A percentile compares a stretch with the other conserved stretches of the same genome.
Conservation (phyloP, 2,329 filamentous ascomycete genomes). For the Chaetomiaceae sp. region DNA sequence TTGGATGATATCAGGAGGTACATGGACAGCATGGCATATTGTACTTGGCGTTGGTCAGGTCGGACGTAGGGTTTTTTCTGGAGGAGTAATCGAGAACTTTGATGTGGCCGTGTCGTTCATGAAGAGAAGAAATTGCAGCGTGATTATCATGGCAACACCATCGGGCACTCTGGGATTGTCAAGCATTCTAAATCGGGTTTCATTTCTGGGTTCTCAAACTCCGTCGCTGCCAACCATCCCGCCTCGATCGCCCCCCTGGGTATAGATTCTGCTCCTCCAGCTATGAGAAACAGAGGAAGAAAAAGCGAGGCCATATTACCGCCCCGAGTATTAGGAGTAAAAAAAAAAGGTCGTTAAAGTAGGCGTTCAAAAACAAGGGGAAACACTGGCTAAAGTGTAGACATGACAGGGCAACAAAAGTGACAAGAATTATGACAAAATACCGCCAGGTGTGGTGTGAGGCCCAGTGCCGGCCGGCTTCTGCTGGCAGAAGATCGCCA, state of each 20-base stretch:
- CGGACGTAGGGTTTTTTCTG: too few relatives aligned
- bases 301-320: neutral
- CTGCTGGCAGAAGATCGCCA: neutral
- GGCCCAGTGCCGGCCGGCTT: too few relatives aligned
- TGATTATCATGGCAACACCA: too few relatives aligned
- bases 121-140: too few relatives aligned
- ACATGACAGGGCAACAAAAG: neutral
- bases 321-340: slow-evolving; percentile 13
- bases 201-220: slow-evolving; percentile 3
- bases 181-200: neutral
- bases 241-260: slow-evolving; percentile 6
- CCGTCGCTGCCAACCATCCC: slow-evolving; percentile 7
- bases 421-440: neutral
- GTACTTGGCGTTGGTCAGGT: too few relatives aligned
- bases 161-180: too few relatives aligned
- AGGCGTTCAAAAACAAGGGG: slow-evolving; percentile 5
- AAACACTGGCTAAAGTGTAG: neutral
- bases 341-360: slow-evolving; percentile 13
- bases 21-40: too few relatives aligned
- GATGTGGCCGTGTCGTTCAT: too few relatives aligned
- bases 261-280: slow-evolving; percentile 14
- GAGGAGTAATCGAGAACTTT: too few relatives aligned
- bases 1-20: too few relatives aligned
- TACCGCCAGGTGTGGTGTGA: neutral
- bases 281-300: slow-evolving; percentile 7